phyloP scores from a whole-genome alignment of 306 rosid genomes.

The Vigna mungo region DNA sequence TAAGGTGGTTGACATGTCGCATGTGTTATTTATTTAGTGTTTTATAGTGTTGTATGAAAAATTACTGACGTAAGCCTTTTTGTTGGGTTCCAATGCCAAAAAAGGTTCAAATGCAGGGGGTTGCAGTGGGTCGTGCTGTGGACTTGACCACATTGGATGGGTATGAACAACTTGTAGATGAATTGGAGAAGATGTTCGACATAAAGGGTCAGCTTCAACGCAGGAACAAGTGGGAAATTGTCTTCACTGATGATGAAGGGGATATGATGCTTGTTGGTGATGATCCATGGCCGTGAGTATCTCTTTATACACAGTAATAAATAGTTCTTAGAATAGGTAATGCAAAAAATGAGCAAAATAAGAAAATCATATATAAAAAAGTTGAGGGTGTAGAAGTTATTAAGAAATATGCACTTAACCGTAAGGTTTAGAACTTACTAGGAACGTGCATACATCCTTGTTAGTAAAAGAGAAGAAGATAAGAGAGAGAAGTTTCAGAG shows the following conservation, averaged over 20 bases:
- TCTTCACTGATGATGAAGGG: conserved; percentile 91
- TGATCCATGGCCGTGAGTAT: conserved; percentile 88
- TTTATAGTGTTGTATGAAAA: not conserved
- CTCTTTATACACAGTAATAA: conserved; percentile 23
- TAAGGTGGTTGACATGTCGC: conserved; percentile 64
- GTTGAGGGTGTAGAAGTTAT: not conserved
- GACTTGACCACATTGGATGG: conserved; percentile 84
- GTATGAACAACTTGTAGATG: conserved; percentile 74
- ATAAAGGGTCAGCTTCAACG: conserved; percentile 76
- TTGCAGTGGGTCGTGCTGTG: conserved; percentile 97
- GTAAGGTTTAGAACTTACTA: not conserved
- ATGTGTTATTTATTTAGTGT: not conserved
- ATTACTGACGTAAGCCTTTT: conserved; percentile 40
- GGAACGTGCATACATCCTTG: not conserved
- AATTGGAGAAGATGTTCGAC: conserved; percentile 86
- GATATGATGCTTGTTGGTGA: conserved; percentile 95
- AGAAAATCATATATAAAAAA: not conserved
- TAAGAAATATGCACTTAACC: not conserved
- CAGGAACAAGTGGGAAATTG: conserved; percentile 76
- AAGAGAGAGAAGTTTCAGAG: not conserved
- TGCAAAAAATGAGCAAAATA: not conserved
- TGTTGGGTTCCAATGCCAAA: conserved; percentile 35
- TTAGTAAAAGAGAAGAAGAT: not conserved
- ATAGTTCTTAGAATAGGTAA: not conserved
- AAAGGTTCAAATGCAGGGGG: conserved; percentile 96